These are phyloP conservation scores for Dendrothele bispora DNA, from an alignment of 768 basidiomycete genomes.

Conservation along the genomic window DNA sequence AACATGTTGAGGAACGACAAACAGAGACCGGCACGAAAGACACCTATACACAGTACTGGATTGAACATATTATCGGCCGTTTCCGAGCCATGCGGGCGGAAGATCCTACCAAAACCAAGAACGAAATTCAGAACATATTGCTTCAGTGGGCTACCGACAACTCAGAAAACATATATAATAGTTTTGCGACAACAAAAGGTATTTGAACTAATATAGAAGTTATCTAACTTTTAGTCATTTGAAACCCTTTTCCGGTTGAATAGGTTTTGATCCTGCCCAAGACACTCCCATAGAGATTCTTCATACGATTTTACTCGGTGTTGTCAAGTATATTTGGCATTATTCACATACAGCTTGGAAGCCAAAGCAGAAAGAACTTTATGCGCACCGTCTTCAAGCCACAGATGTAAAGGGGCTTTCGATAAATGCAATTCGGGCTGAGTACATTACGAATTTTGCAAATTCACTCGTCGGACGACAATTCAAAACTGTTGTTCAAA, in stretches of 20 bases:
- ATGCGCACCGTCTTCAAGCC: constrained; percentile 17
- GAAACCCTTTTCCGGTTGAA: no score
- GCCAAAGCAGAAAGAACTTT: constrained; percentile 10
- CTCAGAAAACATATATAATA: not conserved
- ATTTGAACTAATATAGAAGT: not conserved
- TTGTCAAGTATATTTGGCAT: constrained; percentile 32
- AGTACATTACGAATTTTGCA: constrained; percentile 28
- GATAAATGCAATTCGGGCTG: constrained; percentile 21
- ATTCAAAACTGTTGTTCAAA: constrained; percentile 26
- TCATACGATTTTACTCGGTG: constrained; percentile 28
- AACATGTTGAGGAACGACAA: constrained; percentile 16
- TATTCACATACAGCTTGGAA: constrained; percentile 15
- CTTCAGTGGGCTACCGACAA: not conserved
- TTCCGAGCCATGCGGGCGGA: not conserved
- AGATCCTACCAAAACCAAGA: not conserved
- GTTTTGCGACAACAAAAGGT: not conserved
- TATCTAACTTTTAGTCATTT: not conserved
- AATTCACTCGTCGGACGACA: constrained; percentile 27
- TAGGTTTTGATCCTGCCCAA: constrained; percentile 10
- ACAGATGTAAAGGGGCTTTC: constrained; percentile 21
- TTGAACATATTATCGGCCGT: not conserved
- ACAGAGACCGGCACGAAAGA: constrained; percentile 33
- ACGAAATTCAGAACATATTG: constrained; percentile 2
- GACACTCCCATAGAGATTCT: constrained; percentile 26
- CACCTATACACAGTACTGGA: constrained; percentile 28